Base-by-base conservation (phyloP, 345 rosid genomes). In the Pugionium cornutum region DNA sequence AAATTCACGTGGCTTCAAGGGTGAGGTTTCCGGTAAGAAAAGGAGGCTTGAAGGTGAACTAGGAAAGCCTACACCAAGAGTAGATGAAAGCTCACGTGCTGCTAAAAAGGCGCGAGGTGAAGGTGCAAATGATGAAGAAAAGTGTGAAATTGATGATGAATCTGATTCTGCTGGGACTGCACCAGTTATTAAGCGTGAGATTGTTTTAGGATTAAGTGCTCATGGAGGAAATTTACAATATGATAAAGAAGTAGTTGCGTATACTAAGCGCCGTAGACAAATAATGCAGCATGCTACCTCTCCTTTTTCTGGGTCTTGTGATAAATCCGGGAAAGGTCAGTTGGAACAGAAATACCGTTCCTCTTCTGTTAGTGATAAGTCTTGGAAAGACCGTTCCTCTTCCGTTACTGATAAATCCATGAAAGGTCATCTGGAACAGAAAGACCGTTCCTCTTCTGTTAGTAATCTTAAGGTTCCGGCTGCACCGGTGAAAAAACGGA, bases 231-330 rank as follows among this genome's bases (percentile, higher is more conserved):
- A 69, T 64, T 67, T 71, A 58, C 78, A 79, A 45, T 66, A 80
- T 73, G 84, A 79, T 71, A 88, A 82, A 69, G 92, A 90, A 79
- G 82, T 82, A 60, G 84, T 75, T 39, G 86, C 95, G 9, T 59
- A 79, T 57, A 67, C 85, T 7, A 95, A 91, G 78, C 84, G 88
- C 4, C 87, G 62, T 26, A 79, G 76, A 69, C 75, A 77, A 56
- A 84, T 83, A 26, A 30, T 75, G 76, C 97, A 84, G 82, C 81
- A 83, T 9, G 77, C 77, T 75, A 75, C 78, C 46, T 79, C 78
- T 67, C 68, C 78, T 55, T 26, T 75, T 63, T 72, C 73, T 51
- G 74, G 72, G 68, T 60, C 82, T 54, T 67, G 67, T 75, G 84
- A 74, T 54, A 84, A 75, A 70, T 48, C 61, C 28, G 79, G 74